Base-by-base conservation (phyloP, 768 basidiomycete species). In the Hirschioporus abietinus region DNA sequence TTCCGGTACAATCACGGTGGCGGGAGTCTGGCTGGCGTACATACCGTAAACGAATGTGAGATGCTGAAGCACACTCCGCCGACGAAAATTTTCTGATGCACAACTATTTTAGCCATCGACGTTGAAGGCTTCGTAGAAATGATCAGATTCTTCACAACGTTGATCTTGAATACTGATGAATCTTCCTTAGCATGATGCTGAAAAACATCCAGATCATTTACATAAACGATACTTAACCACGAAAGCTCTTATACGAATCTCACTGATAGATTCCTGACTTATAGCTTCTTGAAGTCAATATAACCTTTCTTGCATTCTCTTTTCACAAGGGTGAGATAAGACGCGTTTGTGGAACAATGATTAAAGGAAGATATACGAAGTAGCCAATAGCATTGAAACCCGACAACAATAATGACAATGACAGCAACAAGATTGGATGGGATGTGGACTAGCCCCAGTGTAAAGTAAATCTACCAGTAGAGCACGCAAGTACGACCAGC, bases 1-100 rank as follows among this genome's bases (percentile, higher is more conserved):
- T 91, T 90, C 82, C 85, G 91, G 23, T 93, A 91, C 72, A 74
- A 74, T 20, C 80, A 80, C 35, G 73, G 72, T 63, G 79, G 73
- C 66, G 83, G 84, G 66, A 74, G 74, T 25, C 24, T 34, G 26
- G 26, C 24, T 15, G 81, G 66, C 8, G 63, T 58, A n/a, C 67
- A 68, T 42, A 66, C 81, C 66, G 74, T 72, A 23, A 78, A 77
- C 63, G 79, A 68, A 63, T 75, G 8, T 76, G 76, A 57, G 71
- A 71, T 30, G 72, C 73, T 0, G 75, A 73, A 23, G 71, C 73
- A 76, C 58, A 66, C 42, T 2, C 12, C 42, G 15, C 3, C 35
- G 7, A 36, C 42, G 42, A 52, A 10, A 1, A 52, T 26, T 25
- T 35, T 30, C 12, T 34, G 10, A 34, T n/a, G 12, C 60, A 26